These are phyloP conservation scores for Delonix regia DNA, from an alignment of 306 rosid genomes.

Conservation along the genomic window DNA sequence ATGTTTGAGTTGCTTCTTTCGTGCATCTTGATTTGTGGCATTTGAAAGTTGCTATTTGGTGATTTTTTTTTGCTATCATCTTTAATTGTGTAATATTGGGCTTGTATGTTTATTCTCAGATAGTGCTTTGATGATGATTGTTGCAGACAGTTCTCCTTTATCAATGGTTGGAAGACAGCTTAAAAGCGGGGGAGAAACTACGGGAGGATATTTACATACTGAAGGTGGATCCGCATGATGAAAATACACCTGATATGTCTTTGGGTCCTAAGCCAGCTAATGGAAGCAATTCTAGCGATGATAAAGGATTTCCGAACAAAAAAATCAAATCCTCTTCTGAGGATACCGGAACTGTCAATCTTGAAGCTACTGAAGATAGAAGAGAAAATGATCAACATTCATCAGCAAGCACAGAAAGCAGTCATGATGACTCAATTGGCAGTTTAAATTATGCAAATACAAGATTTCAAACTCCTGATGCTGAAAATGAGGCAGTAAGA, in stretches of 20 bases:
- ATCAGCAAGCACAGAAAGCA: constrained; percentile 29
- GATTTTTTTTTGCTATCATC: too few species aligned
- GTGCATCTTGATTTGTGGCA: constrained; percentile 5
- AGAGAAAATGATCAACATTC: constrained; percentile 34
- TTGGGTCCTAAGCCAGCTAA: constrained; percentile 30
- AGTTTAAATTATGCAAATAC: constrained; percentile 31
- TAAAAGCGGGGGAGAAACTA: constrained; percentile 72
- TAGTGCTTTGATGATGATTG: constrained; percentile 20
- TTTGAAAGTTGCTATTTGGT: not conserved
- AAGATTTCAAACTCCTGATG: constrained; percentile 37
- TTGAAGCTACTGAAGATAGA: constrained; percentile 32
- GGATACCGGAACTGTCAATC: constrained; percentile 33
- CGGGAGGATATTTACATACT: constrained; percentile 66
- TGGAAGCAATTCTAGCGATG: constrained; percentile 36
- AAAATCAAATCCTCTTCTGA: constrained; percentile 51
- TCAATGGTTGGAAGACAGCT: constrained; percentile 88
- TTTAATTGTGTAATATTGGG: not conserved
- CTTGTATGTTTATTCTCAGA: constrained; percentile 24
- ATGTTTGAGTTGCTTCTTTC: constrained; percentile 8
- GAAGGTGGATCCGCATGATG: constrained; percentile 47
- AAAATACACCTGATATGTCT: constrained; percentile 37
- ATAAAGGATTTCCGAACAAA: constrained; percentile 48
- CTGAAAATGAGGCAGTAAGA: constrained; percentile 55
- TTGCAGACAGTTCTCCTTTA: constrained; percentile 64
- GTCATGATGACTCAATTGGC: constrained; percentile 38